Evolutionary conservation across 2,329 filamentous ascomycete genomes (phyloP).

Genomic region (Clarireedia monteithiana): DNA sequence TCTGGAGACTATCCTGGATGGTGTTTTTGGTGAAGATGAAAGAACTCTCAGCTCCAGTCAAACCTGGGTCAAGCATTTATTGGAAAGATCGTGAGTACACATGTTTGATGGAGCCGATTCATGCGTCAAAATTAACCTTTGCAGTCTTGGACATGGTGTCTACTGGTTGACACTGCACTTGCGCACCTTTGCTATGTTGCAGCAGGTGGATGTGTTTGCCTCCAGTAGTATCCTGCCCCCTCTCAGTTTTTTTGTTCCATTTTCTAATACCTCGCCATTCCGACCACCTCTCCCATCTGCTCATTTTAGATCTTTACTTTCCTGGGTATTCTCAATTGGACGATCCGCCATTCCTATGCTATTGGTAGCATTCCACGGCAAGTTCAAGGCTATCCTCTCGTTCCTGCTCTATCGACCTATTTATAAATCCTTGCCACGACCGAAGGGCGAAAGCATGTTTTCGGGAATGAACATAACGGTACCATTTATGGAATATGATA

Average conservation of each 20-base stretch:
- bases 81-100: background rate
- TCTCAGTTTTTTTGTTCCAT: constrained; percentile 12
- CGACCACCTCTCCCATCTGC: constrained; percentile 12
- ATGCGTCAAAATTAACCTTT: background rate
- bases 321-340: constrained; percentile 15
- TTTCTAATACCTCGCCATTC: constrained; percentile 28
- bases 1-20: constrained; percentile 19
- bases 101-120: background rate
- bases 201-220: background rate
- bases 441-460: constrained; percentile 25
- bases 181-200: background rate
- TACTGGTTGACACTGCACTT: background rate
- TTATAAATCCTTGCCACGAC: constrained; percentile 25
- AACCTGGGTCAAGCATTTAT: background rate
- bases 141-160: background rate
- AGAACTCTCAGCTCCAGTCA: background rate
- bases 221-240: background rate
- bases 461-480: constrained; percentile 13
- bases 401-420: constrained; percentile 24
- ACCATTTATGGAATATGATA: constrained; percentile 19
- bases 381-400: constrained; percentile 19
- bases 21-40: constrained; percentile 15
- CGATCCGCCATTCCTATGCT: constrained; percentile 21
- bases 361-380: constrained; percentile 19
- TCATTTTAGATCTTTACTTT: constrained; percentile 11